Conservation (phyloP, 108 stramenopile species). For the Cyclotella sp. region DNA sequence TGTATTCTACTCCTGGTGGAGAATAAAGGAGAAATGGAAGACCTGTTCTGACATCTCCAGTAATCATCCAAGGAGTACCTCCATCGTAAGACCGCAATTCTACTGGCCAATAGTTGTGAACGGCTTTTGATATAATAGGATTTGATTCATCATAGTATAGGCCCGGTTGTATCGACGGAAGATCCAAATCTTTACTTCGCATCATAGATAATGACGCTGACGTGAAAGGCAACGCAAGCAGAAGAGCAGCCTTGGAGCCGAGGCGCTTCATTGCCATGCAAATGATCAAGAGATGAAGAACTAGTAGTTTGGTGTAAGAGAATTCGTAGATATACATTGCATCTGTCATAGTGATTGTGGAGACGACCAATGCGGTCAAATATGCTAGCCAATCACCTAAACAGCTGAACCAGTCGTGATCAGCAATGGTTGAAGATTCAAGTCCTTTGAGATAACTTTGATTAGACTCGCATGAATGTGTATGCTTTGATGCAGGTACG, state of each 20-base stretch:
- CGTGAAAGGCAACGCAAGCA: constrained; percentile 37
- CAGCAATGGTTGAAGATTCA: background rate
- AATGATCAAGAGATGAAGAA: constrained; percentile 43
- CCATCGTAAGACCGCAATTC: constrained; percentile 56
- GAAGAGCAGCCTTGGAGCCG: constrained; percentile 33
- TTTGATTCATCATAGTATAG: constrained; percentile 65
- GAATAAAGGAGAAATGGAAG: constrained; percentile 74
- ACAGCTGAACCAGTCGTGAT: background rate
- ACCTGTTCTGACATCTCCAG: constrained; percentile 80
- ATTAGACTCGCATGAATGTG: too few relatives aligned
- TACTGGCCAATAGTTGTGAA: constrained; percentile 61
- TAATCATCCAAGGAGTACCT: constrained; percentile 79
- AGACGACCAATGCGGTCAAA: constrained; percentile 55
- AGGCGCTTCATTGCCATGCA: constrained; percentile 36
- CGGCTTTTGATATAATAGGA: constrained; percentile 48
- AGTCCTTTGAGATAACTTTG: background rate
- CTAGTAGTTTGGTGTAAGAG: constrained; percentile 45
- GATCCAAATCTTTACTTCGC: constrained; percentile 36
- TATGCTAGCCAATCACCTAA: constrained; percentile 26
- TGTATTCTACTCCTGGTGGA: constrained; percentile 38
- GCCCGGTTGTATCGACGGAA: constrained; percentile 59
- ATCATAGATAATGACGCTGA: constrained; percentile 18
- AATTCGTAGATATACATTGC: constrained; percentile 68
- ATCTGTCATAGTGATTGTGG: constrained; percentile 73
- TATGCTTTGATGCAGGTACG: too few relatives aligned